A percentile compares a stretch with the other conserved stretches of the same genome.
Conservation (phyloP, 805 yeast genomes). For the Komagataella kurtzmanii region DNA sequence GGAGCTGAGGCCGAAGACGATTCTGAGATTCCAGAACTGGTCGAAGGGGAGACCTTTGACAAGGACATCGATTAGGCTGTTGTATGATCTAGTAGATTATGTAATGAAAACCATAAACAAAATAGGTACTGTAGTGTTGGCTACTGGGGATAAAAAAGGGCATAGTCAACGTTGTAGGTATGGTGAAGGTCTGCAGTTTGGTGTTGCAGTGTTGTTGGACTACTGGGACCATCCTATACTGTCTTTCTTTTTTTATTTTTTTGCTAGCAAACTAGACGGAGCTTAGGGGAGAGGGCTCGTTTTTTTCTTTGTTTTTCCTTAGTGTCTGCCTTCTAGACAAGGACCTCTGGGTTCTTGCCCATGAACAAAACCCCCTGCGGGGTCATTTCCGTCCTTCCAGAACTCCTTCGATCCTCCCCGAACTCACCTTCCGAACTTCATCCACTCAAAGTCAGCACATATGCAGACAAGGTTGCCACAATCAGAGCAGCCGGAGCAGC, state of each 20-base stretch:
- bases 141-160: not conserved
- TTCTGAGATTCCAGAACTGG: slow-evolving; percentile 66
- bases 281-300: too few relatives aligned
- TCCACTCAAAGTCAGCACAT: not conserved
- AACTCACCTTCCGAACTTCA: not conserved
- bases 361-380: not conserved
- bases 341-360: not conserved
- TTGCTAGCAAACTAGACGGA: too few relatives aligned
- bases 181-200: too few relatives aligned
- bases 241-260: too few relatives aligned
- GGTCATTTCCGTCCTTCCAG: not conserved
- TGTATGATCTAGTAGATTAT: not conserved
- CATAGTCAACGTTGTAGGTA: too few relatives aligned
- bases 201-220: too few relatives aligned
- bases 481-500: not conserved
- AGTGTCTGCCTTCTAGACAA: not conserved
- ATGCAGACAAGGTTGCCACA: not conserved
- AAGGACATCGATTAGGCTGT: slow-evolving; percentile 23
- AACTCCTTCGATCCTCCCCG: not conserved
- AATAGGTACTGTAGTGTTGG: not conserved
- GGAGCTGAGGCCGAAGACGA: slow-evolving; percentile 30
- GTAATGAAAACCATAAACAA: not conserved
- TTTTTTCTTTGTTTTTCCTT: too few relatives aligned
- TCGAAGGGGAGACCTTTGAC: slow-evolving; percentile 82
- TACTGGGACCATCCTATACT: too few relatives aligned